phyloP scores from a whole-genome alignment of 2,329 filamentous ascomycete species.

The Paracamarosporium sp. region DNA sequence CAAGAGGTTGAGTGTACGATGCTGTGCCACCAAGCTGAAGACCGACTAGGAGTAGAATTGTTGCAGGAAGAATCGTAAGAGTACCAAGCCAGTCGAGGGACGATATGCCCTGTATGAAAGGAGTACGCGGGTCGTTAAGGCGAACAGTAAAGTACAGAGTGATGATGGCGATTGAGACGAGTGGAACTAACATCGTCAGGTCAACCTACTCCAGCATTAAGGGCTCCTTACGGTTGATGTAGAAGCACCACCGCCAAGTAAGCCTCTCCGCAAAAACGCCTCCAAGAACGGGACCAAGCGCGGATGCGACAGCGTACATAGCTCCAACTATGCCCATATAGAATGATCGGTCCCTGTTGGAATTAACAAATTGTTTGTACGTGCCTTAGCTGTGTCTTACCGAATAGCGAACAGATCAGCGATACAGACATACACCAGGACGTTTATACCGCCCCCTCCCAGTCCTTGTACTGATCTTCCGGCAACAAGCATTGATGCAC shows the following conservation, averaged over 20 bases:
- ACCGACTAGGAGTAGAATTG: constrained; percentile 59
- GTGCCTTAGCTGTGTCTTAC: constrained; percentile 20
- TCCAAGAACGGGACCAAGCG: constrained; percentile 60
- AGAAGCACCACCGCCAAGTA: constrained; percentile 60
- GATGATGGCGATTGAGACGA: constrained; percentile 57
- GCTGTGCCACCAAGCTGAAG: constrained; percentile 59
- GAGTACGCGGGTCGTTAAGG: constrained; percentile 59
- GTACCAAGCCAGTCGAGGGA: constrained; percentile 63
- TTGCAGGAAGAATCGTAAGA: constrained; percentile 55
- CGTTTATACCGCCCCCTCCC: constrained; percentile 60
- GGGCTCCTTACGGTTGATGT: constrained; percentile 33
- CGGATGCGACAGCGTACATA: constrained; percentile 63
- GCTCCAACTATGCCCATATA: constrained; percentile 60
- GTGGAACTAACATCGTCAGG: constrained; percentile 54
- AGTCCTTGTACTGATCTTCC: constrained; percentile 62
- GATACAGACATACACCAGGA: constrained; percentile 61
- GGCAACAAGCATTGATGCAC: constrained; percentile 60
- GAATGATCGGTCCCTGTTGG: constrained; percentile 52
- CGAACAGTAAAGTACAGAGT: constrained; percentile 60
- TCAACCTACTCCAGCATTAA: not conserved
- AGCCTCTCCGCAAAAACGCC: constrained; percentile 56
- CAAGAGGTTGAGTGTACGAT: constrained; percentile 57
- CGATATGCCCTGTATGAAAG: constrained; percentile 52
- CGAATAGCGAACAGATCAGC: constrained; percentile 60
- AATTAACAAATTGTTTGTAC: not conserved